These are phyloP conservation scores for Phialophora tarda DNA, from an alignment of 2,329 filamentous ascomycete species.

Conservation along the genomic window DNA sequence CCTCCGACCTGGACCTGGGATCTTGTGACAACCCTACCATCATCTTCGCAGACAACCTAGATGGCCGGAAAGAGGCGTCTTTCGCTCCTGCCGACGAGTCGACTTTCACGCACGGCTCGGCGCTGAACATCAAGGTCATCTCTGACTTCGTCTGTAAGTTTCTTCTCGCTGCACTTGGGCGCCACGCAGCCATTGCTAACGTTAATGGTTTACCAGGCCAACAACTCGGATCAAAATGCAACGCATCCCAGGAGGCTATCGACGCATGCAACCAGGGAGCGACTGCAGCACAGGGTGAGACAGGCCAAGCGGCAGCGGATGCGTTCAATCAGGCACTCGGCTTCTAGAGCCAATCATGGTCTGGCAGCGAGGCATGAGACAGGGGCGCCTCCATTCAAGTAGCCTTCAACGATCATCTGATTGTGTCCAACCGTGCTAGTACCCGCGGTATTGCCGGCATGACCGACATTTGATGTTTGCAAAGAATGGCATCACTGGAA, in stretches of 20 bases:
- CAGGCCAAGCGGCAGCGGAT: constrained; percentile 32
- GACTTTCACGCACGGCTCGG: constrained; percentile 60
- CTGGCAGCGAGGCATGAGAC: neutral
- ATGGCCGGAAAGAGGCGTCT: constrained; percentile 54
- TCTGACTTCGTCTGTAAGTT: constrained; percentile 54
- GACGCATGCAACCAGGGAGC: constrained; percentile 25
- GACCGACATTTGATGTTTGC: neutral
- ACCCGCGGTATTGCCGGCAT: neutral
- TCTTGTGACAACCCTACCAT: constrained; percentile 57
- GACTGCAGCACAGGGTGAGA: constrained; percentile 18
- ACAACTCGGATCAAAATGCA: constrained; percentile 48
- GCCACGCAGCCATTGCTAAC: neutral
- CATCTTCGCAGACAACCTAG: constrained; percentile 54
- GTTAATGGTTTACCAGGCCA: constrained; percentile 33
- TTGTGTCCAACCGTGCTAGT: neutral
- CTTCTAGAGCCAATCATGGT: constrained; percentile 1
- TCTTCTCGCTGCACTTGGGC: neutral
- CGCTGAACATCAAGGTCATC: constrained; percentile 56
- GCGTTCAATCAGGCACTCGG: constrained; percentile 26
- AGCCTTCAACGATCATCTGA: neutral
- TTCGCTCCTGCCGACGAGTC: constrained; percentile 52
- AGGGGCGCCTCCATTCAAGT: neutral
- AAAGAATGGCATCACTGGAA: neutral
- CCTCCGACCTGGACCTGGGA: constrained; percentile 49
- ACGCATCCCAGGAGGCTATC: constrained; percentile 41